Percentiles rank a stretch among this genome's conserved stretches.
phyloP scores from a whole-genome alignment of 768 basidiomycete genomes.

The Lanmaoa rubissima region DNA sequence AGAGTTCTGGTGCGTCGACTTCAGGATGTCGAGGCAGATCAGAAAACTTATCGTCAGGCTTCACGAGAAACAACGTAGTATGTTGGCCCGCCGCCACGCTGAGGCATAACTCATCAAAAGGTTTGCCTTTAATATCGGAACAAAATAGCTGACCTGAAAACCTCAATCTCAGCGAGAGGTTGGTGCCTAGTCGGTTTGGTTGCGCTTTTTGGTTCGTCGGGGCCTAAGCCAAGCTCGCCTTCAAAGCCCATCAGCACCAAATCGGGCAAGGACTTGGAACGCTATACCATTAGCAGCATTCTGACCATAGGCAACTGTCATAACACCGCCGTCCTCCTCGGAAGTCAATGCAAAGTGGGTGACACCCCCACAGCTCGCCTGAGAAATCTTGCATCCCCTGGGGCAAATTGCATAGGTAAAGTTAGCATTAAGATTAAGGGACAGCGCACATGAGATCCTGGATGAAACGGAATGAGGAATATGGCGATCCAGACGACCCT shows the following conservation, averaged over 20 bases:
- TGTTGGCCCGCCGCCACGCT: slow-evolving; percentile 87
- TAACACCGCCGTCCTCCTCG: slow-evolving; percentile 70
- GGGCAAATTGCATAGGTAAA: not conserved
- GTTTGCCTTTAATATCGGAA: not conserved
- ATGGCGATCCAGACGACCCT: slow-evolving; percentile 90
- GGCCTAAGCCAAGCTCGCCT: slow-evolving; percentile 82
- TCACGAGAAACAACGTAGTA: slow-evolving; percentile 80
- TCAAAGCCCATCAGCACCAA: not conserved
- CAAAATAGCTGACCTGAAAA: slow-evolving; percentile 59
- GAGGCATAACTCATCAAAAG: slow-evolving; percentile 5
- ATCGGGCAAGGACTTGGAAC: not conserved
- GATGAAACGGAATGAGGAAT: slow-evolving; percentile 82
- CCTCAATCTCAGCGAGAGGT: slow-evolving; percentile 73
- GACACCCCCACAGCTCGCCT: slow-evolving; percentile 78
- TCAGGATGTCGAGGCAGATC: slow-evolving; percentile 85
- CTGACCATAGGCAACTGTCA: slow-evolving; percentile 87
- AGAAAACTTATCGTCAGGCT: slow-evolving; percentile 68
- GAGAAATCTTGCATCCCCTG: slow-evolving; percentile 76
- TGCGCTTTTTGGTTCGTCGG: slow-evolving; percentile 79
- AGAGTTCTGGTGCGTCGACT: slow-evolving; percentile 62
- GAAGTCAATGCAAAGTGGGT: slow-evolving; percentile 81
- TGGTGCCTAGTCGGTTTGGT: slow-evolving; percentile 76
- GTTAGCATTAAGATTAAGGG: not conserved
- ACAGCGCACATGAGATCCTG: slow-evolving; percentile 75
- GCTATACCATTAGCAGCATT: slow-evolving; percentile 75